phyloP scores from a whole-genome alignment of 2,329 filamentous ascomycete species.

The Magnaporthiopsis incrustans region DNA sequence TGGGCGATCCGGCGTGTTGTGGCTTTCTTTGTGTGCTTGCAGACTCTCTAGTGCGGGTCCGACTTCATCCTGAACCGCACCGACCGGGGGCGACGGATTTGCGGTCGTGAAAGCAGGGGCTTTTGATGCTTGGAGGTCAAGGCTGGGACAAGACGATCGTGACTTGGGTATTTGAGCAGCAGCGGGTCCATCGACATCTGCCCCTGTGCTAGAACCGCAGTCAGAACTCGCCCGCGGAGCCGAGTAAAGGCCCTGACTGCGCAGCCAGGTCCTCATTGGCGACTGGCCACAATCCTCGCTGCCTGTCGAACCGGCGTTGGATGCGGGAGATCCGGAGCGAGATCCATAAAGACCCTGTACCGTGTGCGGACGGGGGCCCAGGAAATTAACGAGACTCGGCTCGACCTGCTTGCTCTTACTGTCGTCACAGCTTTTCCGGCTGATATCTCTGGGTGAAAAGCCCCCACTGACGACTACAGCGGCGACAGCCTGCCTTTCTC shows the following conservation, averaged over 20 bases:
- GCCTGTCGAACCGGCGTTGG: neutral
- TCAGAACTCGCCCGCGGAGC: slow-evolving; percentile 9
- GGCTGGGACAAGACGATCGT: neutral
- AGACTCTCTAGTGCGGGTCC: neutral
- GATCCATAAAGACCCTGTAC: neutral
- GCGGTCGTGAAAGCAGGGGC: neutral
- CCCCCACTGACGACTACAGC: slow-evolving; percentile 5
- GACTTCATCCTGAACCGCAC: neutral
- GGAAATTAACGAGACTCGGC: neutral
- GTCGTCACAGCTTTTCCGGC: neutral
- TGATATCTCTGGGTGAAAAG: slow-evolving; percentile 4
- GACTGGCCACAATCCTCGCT: slow-evolving; percentile 12
- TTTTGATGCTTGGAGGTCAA: neutral
- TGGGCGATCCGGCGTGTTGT: too few relatives aligned
- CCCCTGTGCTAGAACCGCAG: neutral
- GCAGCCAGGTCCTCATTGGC: slow-evolving; percentile 16
- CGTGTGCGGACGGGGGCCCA: neutral
- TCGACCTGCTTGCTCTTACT: neutral
- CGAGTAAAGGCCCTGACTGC: slow-evolving; percentile 15
- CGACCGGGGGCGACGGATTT: neutral
- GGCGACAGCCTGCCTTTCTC: slow-evolving; percentile 5
- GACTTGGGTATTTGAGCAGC: slow-evolving; percentile 2
- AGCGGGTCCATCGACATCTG: slow-evolving; percentile 4
- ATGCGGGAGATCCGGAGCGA: neutral
- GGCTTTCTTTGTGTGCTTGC: neutral